phyloP scores from a whole-genome alignment of 306 rosid species.

The Prosopis cineraria region DNA sequence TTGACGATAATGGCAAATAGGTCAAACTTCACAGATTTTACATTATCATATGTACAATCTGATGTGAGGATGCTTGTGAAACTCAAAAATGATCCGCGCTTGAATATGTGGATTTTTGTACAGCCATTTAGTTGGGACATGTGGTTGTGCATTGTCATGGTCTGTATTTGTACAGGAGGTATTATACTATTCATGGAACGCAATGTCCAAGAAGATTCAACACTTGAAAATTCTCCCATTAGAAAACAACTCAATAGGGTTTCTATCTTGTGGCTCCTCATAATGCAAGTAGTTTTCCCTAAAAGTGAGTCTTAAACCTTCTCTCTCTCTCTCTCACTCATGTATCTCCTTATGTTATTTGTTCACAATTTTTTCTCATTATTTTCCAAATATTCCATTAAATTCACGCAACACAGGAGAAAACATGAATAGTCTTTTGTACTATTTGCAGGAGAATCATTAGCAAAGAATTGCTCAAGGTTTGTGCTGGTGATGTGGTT shows the following conservation, averaged over 20 bases:
- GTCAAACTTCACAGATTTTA: conserved; percentile 21
- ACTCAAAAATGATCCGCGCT: background rate
- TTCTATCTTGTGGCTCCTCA: conserved; percentile 8
- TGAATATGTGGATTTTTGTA: conserved; percentile 30
- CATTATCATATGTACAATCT: conserved; percentile 16
- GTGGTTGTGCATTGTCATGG: background rate
- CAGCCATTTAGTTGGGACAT: conserved; percentile 33
- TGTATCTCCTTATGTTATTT: too few species aligned
- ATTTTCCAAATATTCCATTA: too few species aligned
- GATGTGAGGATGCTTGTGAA: conserved; percentile 21
- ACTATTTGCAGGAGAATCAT: conserved; percentile 12
- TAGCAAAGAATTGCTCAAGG: conserved; percentile 15
- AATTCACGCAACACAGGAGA: too few species aligned
- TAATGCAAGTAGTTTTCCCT: conserved; percentile 21
- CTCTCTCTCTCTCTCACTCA: too few species aligned
- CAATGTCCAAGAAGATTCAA: background rate
- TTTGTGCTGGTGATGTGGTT: conserved; percentile 25
- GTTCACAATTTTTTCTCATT: too few species aligned
- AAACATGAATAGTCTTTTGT: too few species aligned
- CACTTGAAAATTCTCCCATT: background rate
- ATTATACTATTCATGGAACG: conserved; percentile 26
- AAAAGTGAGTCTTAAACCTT: conserved; percentile 7
- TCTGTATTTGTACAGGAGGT: conserved; percentile 1
- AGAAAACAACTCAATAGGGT: background rate
- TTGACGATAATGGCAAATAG: conserved; percentile 19